Conservation (phyloP, 768 basidiomycete species). For the Xerocomellus chrysenteron region DNA sequence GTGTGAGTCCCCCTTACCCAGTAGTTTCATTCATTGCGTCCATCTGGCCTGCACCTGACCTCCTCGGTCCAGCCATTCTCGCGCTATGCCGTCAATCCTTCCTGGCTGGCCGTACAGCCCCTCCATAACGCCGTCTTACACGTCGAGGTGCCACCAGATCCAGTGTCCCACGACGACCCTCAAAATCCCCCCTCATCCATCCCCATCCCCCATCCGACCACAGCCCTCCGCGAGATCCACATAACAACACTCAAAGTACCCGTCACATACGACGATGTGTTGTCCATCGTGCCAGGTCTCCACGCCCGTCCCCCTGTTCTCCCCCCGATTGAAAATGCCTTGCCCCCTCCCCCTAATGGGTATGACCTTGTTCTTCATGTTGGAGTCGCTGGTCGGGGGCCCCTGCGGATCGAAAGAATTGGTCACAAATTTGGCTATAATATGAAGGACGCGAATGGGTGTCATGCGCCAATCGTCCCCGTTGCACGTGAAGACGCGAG, state of each 20-base stretch:
- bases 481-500: slow-evolving; percentile 25
- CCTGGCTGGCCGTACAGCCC: slow-evolving; percentile 67
- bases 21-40: slow-evolving; percentile 25
- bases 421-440: slow-evolving; percentile 68
- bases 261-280: slow-evolving; percentile 57
- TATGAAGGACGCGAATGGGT: slow-evolving; percentile 63
- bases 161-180: slow-evolving; percentile 19
- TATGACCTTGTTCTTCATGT: slow-evolving; percentile 74
- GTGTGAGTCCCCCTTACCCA: slow-evolving; percentile 41
- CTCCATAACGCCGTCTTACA: slow-evolving; percentile 56
- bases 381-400: slow-evolving; percentile 64
- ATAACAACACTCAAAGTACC: slow-evolving; percentile 60
- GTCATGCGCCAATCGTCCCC: slow-evolving; percentile 48
- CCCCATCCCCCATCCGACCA: slow-evolving; percentile 6
- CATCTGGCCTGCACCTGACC: slow-evolving; percentile 17
- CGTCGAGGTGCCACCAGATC: slow-evolving; percentile 35
- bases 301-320: slow-evolving; percentile 58
- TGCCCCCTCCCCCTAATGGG: slow-evolving; percentile 43
- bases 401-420: slow-evolving; percentile 60
- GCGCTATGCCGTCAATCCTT: slow-evolving; percentile 59
- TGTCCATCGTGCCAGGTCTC: slow-evolving; percentile 53
- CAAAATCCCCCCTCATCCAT: neutral
- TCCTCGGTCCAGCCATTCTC: slow-evolving; percentile 49
- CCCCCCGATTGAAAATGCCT: slow-evolving; percentile 40
- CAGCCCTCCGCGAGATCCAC: slow-evolving; percentile 45